Conservation (phyloP, 2,329 filamentous ascomycete species). For the Thermothelomyces thermophilus region DNA sequence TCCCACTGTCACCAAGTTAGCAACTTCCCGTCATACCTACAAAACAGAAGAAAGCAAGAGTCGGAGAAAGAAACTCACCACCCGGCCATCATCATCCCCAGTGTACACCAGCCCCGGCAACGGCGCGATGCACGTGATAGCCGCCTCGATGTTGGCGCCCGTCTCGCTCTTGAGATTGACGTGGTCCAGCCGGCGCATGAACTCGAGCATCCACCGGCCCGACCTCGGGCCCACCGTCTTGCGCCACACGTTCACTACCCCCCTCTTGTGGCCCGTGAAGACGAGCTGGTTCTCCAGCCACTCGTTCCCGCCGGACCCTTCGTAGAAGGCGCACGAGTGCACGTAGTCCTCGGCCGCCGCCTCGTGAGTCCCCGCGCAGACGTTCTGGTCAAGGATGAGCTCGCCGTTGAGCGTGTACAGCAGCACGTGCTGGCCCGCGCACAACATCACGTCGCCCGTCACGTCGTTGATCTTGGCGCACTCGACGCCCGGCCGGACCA, state of each 20-base stretch:
- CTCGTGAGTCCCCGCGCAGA: constrained; percentile 43
- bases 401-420: constrained; percentile 87
- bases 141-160: constrained; percentile 53
- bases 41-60: not conserved
- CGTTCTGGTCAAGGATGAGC: constrained; percentile 71
- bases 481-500: constrained; percentile 49
- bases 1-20: constrained; percentile 46
- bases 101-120: constrained; percentile 83
- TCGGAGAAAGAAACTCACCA: constrained; percentile 61
- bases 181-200: constrained; percentile 78
- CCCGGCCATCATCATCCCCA: constrained; percentile 85
- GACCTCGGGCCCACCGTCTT: constrained; percentile 43
- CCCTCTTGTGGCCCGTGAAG: constrained; percentile 80
- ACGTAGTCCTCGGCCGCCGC: constrained; percentile 64
- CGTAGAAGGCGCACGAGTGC: constrained; percentile 82
- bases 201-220: constrained; percentile 67
- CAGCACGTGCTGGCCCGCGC: constrained; percentile 65
- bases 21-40: constrained; percentile 6
- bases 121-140: constrained; percentile 80
- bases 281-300: constrained; percentile 83
- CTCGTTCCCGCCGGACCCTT: constrained; percentile 73
- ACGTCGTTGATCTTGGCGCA: constrained; percentile 85
- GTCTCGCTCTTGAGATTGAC: constrained; percentile 59
- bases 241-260: constrained; percentile 74
- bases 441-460: constrained; percentile 82